Percentiles rank a stretch among this genome's conserved stretches.
Conservation (phyloP, 768 basidiomycete genomes). For the Gloeopeniophorella convolvens region DNA sequence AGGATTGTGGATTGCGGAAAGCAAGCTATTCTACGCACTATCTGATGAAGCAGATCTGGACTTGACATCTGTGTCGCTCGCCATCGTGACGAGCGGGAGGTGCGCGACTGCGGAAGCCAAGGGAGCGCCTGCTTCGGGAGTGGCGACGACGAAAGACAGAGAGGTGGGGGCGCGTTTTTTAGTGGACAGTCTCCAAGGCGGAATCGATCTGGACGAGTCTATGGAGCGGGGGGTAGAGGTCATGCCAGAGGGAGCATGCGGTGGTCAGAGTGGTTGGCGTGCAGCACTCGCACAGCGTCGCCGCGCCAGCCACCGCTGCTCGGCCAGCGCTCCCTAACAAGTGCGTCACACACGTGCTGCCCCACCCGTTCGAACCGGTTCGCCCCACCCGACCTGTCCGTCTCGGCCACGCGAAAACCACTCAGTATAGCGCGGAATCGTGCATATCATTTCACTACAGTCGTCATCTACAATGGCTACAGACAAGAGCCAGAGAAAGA, state of each 20-base stretch:
- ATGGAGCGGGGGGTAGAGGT: slow-evolving; percentile 12
- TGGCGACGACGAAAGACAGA: slow-evolving; percentile 16
- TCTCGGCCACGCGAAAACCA: too few relatives aligned
- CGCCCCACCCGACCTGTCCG: too few relatives aligned
- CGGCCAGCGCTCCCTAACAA: background rate
- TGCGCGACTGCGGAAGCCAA: slow-evolving; percentile 13
- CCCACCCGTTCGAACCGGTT: background rate
- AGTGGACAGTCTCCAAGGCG: slow-evolving; percentile 9
- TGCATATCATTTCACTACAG: too few relatives aligned
- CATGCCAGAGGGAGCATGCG: slow-evolving; percentile 4
- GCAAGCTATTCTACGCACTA: too few relatives aligned
- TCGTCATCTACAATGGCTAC: too few relatives aligned
- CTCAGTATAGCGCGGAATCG: too few relatives aligned
- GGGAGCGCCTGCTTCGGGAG: slow-evolving; percentile 10
- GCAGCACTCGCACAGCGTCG: too few relatives aligned
- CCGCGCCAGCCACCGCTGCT: too few relatives aligned
- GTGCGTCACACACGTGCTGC: background rate
- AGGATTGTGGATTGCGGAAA: too few relatives aligned
- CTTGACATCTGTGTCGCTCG: background rate
- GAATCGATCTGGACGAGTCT: background rate
- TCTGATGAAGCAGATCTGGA: background rate
- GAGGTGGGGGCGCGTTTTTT: slow-evolving; percentile 18
- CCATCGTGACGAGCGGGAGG: slow-evolving; percentile 8
- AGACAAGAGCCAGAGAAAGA: too few relatives aligned
- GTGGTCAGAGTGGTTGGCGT: background rate